Base-by-base conservation (phyloP, 176 grass and related monocot genomes). In the Aegilops umbellulata region DNA sequence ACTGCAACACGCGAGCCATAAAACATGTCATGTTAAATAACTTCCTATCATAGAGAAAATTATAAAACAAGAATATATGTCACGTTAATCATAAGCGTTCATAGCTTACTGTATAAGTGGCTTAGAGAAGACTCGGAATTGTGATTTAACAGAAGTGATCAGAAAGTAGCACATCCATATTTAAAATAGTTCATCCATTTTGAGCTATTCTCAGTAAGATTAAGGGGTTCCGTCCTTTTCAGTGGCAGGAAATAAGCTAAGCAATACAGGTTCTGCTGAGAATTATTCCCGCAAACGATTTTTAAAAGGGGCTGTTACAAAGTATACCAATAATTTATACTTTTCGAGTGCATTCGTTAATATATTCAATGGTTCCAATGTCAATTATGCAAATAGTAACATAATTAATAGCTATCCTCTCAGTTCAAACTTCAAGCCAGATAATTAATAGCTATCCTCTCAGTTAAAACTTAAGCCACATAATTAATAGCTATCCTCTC, bases 221-320 rank as follows among this genome's bases (percentile, higher is more conserved):
- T 6, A 60, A n/a, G 79, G 23, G 65, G 71, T 76, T 68, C 22
- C 27, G 55, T 87, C 66, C 27, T 38, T 65, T 17, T 8, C 3
- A 20, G 58, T 74, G n/a, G 68, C n/a, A 6, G 60, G 31, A 60
- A 77, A 82, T 67, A 75, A 68, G 69, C 65, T 67, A 65, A 83
- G 25, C 8, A 46, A 6, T 77, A 14, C 46, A 20, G 25, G 60
- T 60, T 88, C 32, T 25, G 31, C 32, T 60, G 20, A 60, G 70
- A 82, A 83, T 64, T 17, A 57, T 68, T 60, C 19, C 17, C 5
- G 5, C 32, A 67, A 31, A 71, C 67, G 27, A 29, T 19, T 31
- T 83, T 60, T 44, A 15, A 27, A 38, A 76, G 30, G 24, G 26
- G 69, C 38, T 77, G 69, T 68, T 25, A 31, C 17, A 61, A 60